phyloP scores from a whole-genome alignment of 2,329 filamentous ascomycete genomes.

The Alternaria infectoria region DNA sequence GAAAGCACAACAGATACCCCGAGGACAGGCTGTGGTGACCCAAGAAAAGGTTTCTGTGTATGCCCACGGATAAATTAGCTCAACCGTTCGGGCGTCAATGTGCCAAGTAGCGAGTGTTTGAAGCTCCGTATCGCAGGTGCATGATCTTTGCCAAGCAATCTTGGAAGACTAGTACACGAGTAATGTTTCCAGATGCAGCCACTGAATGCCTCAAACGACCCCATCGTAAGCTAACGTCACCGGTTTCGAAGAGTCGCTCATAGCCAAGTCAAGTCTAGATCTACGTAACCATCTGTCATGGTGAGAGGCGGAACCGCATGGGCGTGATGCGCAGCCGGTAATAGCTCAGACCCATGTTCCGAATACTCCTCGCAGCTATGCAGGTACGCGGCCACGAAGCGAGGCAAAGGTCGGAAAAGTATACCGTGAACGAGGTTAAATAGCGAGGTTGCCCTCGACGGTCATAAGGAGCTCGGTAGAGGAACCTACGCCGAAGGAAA shows the following conservation, averaged over 20 bases:
- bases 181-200: not conserved
- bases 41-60: not conserved
- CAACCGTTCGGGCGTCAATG: not conserved
- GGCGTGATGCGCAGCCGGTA: not conserved
- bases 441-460: slow-evolving; percentile 3
- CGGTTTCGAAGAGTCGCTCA: not conserved
- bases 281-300: not conserved
- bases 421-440: slow-evolving; percentile 4
- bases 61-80: not conserved
- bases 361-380: slow-evolving; percentile 10
- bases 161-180: not conserved
- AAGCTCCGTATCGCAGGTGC: slow-evolving; percentile 1
- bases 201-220: not conserved
- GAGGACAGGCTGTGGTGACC: not conserved
- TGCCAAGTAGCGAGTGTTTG: slow-evolving; percentile 8
- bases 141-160: slow-evolving; percentile 1
- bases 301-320: not conserved
- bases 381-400: slow-evolving; percentile 12
- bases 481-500: slow-evolving; percentile 34
- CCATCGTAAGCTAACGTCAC: not conserved
- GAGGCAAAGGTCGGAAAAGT: slow-evolving; percentile 14
- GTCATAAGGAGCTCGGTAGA: slow-evolving; percentile 17
- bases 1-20: not conserved
- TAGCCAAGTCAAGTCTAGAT: not conserved
- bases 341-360: not conserved